Conservation (phyloP, 73 alveolate genomes). For the Uronychia setigera region DNA sequence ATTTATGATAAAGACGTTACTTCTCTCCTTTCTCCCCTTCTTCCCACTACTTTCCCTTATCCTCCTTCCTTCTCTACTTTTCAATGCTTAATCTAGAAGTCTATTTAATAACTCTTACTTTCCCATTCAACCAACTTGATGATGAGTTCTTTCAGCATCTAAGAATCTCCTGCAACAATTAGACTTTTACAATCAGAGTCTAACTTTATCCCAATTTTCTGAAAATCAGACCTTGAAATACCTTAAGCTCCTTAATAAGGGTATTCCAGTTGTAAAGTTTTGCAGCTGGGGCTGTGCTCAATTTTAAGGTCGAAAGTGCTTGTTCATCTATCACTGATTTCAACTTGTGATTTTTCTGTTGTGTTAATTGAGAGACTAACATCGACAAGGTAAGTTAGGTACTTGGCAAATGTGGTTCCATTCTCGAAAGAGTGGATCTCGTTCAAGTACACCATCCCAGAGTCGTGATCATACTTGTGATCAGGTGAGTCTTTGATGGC, state of each 20-base stretch:
- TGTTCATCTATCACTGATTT: constrained; percentile 17
- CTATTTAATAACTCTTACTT: not conserved
- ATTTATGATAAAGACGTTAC: not conserved
- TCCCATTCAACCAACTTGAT: not conserved
- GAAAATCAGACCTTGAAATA: not conserved
- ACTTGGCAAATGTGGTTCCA: constrained; percentile 52
- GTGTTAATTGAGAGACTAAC: constrained; percentile 14
- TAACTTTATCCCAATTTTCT: constrained; percentile 46
- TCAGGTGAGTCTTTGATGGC: no score
- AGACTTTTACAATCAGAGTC: constrained; percentile 58
- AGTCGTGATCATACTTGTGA: not conserved
- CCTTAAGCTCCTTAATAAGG: constrained; percentile 49
- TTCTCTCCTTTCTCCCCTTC: not conserved
- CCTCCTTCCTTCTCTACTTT: not conserved
- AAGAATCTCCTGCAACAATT: constrained; percentile 67
- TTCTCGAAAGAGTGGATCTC: constrained; percentile 26
- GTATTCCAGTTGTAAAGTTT: constrained; percentile 79
- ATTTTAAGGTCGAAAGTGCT: constrained; percentile 47
- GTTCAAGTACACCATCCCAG: not conserved
- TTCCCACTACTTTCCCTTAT: not conserved
- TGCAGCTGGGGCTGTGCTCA: constrained; percentile 58
- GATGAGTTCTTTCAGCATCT: not conserved
- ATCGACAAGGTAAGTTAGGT: constrained; percentile 17
- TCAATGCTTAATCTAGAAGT: not conserved
- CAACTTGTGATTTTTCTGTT: constrained; percentile 30